Evolutionary conservation across 2,329 filamentous ascomycete genomes (phyloP), one percentile per base, ranked within the genome.

Genomic region (Apiospora saccharicola): DNA sequence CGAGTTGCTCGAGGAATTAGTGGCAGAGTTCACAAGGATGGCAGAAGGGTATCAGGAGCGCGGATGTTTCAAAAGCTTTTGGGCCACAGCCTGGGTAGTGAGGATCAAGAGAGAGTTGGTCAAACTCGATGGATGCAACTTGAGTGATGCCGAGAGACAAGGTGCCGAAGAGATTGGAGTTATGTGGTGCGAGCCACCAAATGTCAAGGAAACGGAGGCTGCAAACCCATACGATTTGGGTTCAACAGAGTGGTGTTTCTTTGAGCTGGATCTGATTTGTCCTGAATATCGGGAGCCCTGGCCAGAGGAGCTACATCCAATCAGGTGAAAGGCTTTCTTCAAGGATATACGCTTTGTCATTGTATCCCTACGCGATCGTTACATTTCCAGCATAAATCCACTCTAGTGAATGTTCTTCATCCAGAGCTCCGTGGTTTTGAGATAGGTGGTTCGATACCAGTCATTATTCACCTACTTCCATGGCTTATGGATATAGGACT

Each of bases 111-210:
- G 61, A 47, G 70, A 30, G 19, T 34, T 68, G n/a, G 64, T 68
- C 3, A 46, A 68, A 46, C 64, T 71, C 2, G 26, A 68, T 12
- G 70, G 70, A 1, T 13, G n/a, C 24, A 30, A 44, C 1, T 57
- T 71, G 26, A 71, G 49, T n/a, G 64, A 57, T 47, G 34, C 13
- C 8, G 64, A 71, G 37, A 68, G 44, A 68, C 46, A 22, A 30
- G 70, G 47, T 10, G 70, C 70, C 19, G 70, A 71, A 67, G 37
- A 57, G 4, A 68, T 71, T 34, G 70, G 70, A 14, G 70, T 68
- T 10, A 46, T 41, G 13, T 71, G 70, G 70, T 57, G 70, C 34
- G 64, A 68, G 34, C 61, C 44, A 10, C 24, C 43, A 22, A 34
- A 0, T 16, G 8, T n/a, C 14, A 6, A 57, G 5, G 26, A 34